phyloP scores from a whole-genome alignment of 2,329 filamentous ascomycete genomes.

The Emergomyces pasteurianus region DNA sequence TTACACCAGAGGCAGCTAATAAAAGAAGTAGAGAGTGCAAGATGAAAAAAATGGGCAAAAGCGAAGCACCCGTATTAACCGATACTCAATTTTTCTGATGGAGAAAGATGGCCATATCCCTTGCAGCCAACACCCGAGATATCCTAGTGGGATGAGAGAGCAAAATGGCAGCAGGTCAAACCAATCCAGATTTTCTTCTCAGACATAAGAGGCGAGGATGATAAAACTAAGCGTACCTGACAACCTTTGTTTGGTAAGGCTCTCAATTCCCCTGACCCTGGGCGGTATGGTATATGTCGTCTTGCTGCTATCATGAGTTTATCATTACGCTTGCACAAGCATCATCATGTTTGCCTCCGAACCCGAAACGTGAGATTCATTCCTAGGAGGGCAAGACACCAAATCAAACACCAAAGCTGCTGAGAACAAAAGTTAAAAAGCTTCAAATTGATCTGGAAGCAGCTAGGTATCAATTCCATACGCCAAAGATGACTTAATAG shows the following conservation, averaged over 20 bases:
- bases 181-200: not conserved
- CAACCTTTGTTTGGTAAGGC: no score
- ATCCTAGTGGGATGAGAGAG: no score
- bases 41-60: not conserved
- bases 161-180: not conserved
- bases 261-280: not conserved
- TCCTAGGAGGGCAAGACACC: no score
- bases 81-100: no score
- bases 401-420: not conserved
- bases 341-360: not conserved
- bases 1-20: not conserved
- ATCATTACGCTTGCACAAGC: not conserved
- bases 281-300: not conserved
- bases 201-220: not conserved
- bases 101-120: no score
- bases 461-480: not conserved
- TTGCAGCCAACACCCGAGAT: not conserved
- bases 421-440: not conserved
- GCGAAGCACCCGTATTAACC: no score
- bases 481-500: not conserved
- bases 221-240: not conserved
- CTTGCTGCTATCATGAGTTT: not conserved
- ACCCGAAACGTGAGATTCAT: not conserved
- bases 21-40: no score
- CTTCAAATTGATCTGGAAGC: not conserved